Conservation (phyloP, 768 basidiomycete species). For the Phylloporus sp. region DNA sequence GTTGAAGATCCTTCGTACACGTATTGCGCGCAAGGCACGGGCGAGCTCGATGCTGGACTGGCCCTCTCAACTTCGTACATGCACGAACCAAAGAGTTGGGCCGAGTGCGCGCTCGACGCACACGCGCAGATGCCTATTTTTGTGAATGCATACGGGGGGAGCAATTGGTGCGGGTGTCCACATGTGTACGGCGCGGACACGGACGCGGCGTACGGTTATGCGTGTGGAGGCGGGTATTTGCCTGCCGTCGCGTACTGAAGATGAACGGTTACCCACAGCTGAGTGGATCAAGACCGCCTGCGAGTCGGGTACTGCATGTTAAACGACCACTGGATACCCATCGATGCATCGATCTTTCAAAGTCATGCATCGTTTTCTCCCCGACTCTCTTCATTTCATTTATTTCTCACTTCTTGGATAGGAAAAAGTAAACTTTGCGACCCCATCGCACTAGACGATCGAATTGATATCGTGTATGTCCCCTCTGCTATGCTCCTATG, state of each 20-base stretch:
- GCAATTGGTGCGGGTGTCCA: conserved; percentile 22
- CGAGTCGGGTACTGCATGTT: conserved; percentile 19
- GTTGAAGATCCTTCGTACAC: conserved; percentile 21
- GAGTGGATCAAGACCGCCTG: conserved; percentile 11
- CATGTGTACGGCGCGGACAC: conserved; percentile 10
- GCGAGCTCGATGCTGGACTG: conserved; percentile 9
- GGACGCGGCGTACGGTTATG: conserved; percentile 7
- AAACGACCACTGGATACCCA: background rate
- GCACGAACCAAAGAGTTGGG: conserved; percentile 26
- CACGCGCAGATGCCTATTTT: conserved; percentile 26
- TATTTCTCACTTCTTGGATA: background rate
- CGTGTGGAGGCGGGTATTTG: conserved; percentile 9
- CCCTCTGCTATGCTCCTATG: background rate
- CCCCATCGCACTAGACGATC: background rate
- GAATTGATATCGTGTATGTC: background rate
- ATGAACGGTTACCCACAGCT: background rate
- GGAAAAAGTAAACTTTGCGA: background rate
- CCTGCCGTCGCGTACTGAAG: background rate
- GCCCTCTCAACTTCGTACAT: conserved; percentile 16
- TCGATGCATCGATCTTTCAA: background rate
- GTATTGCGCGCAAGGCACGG: conserved; percentile 9
- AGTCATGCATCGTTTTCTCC: background rate
- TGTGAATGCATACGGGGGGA: conserved; percentile 24
- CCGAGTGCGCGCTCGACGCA: conserved; percentile 16
- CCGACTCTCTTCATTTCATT: background rate